Conservation (phyloP, 192 early-diverging fungal species). For the Fimicolochytrium jonesii region DNA sequence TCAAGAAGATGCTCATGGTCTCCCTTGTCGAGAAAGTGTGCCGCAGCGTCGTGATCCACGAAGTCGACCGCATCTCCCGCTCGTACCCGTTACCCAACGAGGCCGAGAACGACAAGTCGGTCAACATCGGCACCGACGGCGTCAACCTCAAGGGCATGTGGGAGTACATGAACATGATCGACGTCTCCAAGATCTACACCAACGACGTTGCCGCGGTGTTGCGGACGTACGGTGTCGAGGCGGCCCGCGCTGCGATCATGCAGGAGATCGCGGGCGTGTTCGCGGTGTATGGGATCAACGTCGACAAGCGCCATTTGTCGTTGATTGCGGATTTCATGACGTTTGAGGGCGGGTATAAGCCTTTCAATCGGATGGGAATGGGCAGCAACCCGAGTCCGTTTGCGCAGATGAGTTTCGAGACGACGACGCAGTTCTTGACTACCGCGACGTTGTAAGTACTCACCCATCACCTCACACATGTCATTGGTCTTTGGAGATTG, state of each 20-base stretch:
- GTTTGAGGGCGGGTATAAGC: slow-evolving; percentile 97
- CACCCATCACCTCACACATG: too few species aligned
- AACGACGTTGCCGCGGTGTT: slow-evolving; percentile 97
- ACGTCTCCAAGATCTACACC: slow-evolving; percentile 83
- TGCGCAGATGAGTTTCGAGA: slow-evolving; percentile 97
- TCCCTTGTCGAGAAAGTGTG: slow-evolving; percentile 75
- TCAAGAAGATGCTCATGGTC: slow-evolving; percentile 94
- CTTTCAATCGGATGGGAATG: slow-evolving; percentile 95
- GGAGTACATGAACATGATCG: slow-evolving; percentile 66
- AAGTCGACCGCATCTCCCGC: slow-evolving; percentile 76
- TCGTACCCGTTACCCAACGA: slow-evolving; percentile 80
- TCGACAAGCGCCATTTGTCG: slow-evolving; percentile 91
- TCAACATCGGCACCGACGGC: slow-evolving; percentile 82
- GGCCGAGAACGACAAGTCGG: slow-evolving; percentile 69
- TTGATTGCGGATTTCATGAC: slow-evolving; percentile 99
- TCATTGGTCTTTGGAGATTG: too few species aligned
- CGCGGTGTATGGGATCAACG: slow-evolving; percentile 86
- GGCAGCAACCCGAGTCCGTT: slow-evolving; percentile 89
- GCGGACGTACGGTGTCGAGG: slow-evolving; percentile 95
- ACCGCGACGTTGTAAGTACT: slow-evolving; percentile 67
- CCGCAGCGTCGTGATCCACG: slow-evolving; percentile 71
- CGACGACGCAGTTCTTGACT: slow-evolving; percentile 91
- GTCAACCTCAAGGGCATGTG: slow-evolving; percentile 90
- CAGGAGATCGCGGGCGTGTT: slow-evolving; percentile 91
- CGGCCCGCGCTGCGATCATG: slow-evolving; percentile 87